phyloP scores from a whole-genome alignment of 306 rosid genomes.

The Morella rubra region DNA sequence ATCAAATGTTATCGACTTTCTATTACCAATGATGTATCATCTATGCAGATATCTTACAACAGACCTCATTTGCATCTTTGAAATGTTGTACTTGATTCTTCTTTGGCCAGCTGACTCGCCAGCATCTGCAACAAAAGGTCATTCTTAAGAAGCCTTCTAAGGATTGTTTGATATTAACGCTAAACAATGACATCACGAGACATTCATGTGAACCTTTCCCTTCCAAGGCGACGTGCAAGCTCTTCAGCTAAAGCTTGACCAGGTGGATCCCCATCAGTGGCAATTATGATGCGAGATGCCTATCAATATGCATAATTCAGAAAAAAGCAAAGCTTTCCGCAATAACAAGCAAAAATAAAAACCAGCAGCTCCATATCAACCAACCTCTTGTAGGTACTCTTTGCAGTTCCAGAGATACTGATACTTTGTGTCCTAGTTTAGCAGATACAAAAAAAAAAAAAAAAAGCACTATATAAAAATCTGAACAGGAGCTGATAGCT shows the following conservation, averaged over 20 bases:
- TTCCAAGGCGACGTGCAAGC: conserved; percentile 97
- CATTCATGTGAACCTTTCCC: conserved; percentile 61
- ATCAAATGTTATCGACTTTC: not conserved
- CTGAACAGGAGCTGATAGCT: conserved; percentile 22
- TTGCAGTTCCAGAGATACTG: conserved; percentile 95
- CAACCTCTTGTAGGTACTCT: conserved; percentile 68
- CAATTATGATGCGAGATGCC: conserved; percentile 89
- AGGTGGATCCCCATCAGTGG: conserved; percentile 93
- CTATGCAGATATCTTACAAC: conserved; percentile 15
- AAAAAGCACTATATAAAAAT: conserved; percentile 46
- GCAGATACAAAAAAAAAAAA: conserved; percentile 38
- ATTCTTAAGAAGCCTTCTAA: not conserved
- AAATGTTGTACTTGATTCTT: conserved; percentile 47
- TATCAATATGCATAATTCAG: conserved; percentile 33
- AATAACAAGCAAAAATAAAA: conserved; percentile 16
- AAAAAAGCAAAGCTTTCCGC: conserved; percentile 14
- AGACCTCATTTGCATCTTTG: conserved; percentile 98
- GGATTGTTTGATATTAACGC: not conserved
- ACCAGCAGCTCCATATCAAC: conserved; percentile 23
- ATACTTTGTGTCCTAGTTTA: conserved; percentile 91
- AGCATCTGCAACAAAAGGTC: conserved; percentile 60
- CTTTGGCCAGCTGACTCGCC: conserved; percentile 94
- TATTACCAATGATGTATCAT: not conserved
- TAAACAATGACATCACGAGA: conserved; percentile 17
- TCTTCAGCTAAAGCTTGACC: conserved; percentile 99